These are phyloP conservation scores for Lactarius quietus DNA, from an alignment of 768 basidiomycete species.

Conservation along the genomic window DNA sequence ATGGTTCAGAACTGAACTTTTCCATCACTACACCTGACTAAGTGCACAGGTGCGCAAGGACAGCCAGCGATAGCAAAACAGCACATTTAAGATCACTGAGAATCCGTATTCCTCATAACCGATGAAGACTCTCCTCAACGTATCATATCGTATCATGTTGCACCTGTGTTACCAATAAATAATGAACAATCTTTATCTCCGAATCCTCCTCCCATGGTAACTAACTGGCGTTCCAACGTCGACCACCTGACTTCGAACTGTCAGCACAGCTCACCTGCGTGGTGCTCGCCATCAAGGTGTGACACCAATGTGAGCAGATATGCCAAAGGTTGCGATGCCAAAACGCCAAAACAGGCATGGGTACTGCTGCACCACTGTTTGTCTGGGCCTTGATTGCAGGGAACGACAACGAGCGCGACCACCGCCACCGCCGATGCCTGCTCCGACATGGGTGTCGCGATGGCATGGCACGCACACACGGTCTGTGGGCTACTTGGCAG, in stretches of 20 bases:
- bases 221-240: constrained; percentile 71
- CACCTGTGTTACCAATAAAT: too few species aligned
- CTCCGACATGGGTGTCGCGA: constrained; percentile 19
- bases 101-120: too few species aligned
- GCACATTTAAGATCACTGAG: too few species aligned
- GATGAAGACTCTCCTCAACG: too few species aligned
- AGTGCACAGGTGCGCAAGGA: too few species aligned
- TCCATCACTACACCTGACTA: too few species aligned
- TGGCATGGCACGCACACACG: constrained; percentile 13
- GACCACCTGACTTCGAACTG: constrained; percentile 83
- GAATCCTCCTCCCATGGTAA: too few species aligned
- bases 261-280: constrained; percentile 87
- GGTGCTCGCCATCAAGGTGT: constrained; percentile 84
- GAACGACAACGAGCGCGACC: constrained; percentile 56
- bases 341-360: constrained; percentile 4
- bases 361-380: constrained; percentile 17
- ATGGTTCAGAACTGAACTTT: too few species aligned
- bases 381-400: constrained; percentile 40
- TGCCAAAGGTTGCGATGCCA: constrained; percentile 29
- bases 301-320: constrained; percentile 55
- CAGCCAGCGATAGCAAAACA: too few species aligned
- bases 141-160: too few species aligned
- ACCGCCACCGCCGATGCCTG: constrained; percentile 24
- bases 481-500: constrained; percentile 12
- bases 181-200: too few species aligned